These are phyloP conservation scores for Oenanthe sinensis DNA, from an alignment of 129 eudicot genomes.

Conservation along the genomic window DNA sequence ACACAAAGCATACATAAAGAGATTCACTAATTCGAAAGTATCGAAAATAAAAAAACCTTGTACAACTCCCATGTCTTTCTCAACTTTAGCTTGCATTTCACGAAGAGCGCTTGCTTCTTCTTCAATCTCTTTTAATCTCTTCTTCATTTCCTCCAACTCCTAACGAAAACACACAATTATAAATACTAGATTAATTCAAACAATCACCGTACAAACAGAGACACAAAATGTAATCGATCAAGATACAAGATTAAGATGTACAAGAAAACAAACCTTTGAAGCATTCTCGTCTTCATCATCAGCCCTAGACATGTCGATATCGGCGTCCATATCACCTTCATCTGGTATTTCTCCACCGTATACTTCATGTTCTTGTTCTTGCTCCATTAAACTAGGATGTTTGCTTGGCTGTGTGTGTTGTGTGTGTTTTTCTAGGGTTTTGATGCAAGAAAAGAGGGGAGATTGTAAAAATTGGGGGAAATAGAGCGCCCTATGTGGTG, in stretches of 20 bases:
- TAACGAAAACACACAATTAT: neutral
- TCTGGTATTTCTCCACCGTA: constrained; percentile 61
- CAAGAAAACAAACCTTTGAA: constrained; percentile 28
- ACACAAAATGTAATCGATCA: neutral
- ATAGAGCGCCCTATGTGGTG: neutral
- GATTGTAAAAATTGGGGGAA: neutral
- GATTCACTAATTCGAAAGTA: neutral
- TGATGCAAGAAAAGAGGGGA: neutral
- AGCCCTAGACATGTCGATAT: constrained; percentile 36
- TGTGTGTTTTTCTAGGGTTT: neutral
- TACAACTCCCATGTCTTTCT: constrained; percentile 63
- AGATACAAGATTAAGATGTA: neutral
- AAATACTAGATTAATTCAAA: neutral
- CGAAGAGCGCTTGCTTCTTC: constrained; percentile 87
- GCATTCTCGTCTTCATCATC: constrained; percentile 38
- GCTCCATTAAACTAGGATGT: constrained; percentile 12
- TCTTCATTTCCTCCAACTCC: constrained; percentile 73
- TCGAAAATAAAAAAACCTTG: constrained; percentile 32
- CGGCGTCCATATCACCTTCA: constrained; percentile 65
- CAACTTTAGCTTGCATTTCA: constrained; percentile 78
- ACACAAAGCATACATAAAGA: neutral
- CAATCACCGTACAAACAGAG: neutral
- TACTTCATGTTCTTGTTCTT: constrained; percentile 61
- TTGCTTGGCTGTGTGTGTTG: too few species aligned
- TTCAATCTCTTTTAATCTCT: constrained; percentile 69